A percentile compares a stretch with the other conserved stretches of the same genome.
Evolutionary conservation across 2,329 filamentous ascomycete species (phyloP).

Genomic region (Stagonosporopsis vannaccii): DNA sequence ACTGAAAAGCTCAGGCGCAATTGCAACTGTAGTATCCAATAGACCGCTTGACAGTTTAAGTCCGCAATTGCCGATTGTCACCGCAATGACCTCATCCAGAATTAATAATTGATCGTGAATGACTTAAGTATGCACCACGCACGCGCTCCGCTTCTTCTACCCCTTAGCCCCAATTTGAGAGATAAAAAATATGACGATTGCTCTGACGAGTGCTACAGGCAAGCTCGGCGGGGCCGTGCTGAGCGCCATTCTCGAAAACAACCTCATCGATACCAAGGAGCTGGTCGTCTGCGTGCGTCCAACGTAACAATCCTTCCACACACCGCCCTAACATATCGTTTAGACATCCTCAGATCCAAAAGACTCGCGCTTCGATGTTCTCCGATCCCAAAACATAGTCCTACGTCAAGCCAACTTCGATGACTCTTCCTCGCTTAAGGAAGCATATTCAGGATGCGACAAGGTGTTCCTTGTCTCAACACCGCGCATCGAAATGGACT

Average conservation of each 20-base stretch:
- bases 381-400: conserved; percentile 42
- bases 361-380: conserved; percentile 32
- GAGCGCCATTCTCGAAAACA: conserved; percentile 51
- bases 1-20: not conserved
- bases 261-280: conserved; percentile 47
- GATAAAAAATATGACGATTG: conserved; percentile 32
- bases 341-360: conserved; percentile 33
- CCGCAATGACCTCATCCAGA: conserved; percentile 13
- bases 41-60: not conserved
- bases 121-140: not conserved
- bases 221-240: conserved; percentile 56
- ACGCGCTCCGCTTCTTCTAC: not conserved
- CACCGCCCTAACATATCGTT: not conserved
- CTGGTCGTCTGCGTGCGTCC: conserved; percentile 49
- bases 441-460: conserved; percentile 49
- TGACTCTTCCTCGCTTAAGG: conserved; percentile 41
- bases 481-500: conserved; percentile 55
- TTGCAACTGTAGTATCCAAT: not conserved
- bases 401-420: conserved; percentile 53
- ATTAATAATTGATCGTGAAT: conserved; percentile 7
- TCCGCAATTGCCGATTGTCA: conserved; percentile 8
- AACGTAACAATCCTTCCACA: too few species aligned
- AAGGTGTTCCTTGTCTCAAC: conserved; percentile 57
- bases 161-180: not conserved
- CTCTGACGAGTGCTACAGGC: conserved; percentile 55